Base-by-base conservation (phyloP, 1,284 basidiomycete genomes). In the Moesziomyces sp. region DNA sequence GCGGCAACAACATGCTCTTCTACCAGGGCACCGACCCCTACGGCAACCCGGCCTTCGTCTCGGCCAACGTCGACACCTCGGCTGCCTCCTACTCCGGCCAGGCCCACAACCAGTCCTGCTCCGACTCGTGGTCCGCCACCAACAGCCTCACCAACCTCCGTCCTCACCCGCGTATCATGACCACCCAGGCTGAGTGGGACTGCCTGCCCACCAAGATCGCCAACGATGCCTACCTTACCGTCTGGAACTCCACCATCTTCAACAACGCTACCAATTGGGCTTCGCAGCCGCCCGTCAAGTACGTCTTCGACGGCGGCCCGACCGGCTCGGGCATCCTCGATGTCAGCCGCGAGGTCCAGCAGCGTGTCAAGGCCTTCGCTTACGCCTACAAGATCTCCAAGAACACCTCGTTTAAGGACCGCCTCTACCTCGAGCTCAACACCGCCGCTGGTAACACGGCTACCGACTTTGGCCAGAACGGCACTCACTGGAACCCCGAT, bases 191-290 rank as follows among this genome's bases (percentile, higher is more conserved):
- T 88, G 94, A 94, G 85, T 98, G 97, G 96, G 86, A 89, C 28
- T 93, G 90, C 24, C 88, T 99, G 40, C 90, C 83, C 16, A 69
- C 90, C 13, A 87, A 95, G 76, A 97, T 98, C 80, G 84, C 87
- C 62, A 89, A 88, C 65, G 92, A 97, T 84, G 90, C 94, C 11
- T 97, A 97, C 86, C 87, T 99, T 73, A 88, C 88, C 40, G 87
- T 78, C 26, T 99, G 95, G 96, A 97, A 99, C 86, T 87, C 88
- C 45, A 92, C 92, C 46, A 97, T 99, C 81, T 93, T 98, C 78
- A 85, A 66, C 30, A 98, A 99, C 85, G 96, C 95, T 9, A 89
- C 93, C 0, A 84, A 85, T 10, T 94, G 91, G 79, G 89, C 89
- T 78, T 79, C 84, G 58, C 82, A 80, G 67, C 38, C 59, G 23